Conservation (phyloP, 2,329 filamentous ascomycete species). For the Aspergillus flavus region DNA sequence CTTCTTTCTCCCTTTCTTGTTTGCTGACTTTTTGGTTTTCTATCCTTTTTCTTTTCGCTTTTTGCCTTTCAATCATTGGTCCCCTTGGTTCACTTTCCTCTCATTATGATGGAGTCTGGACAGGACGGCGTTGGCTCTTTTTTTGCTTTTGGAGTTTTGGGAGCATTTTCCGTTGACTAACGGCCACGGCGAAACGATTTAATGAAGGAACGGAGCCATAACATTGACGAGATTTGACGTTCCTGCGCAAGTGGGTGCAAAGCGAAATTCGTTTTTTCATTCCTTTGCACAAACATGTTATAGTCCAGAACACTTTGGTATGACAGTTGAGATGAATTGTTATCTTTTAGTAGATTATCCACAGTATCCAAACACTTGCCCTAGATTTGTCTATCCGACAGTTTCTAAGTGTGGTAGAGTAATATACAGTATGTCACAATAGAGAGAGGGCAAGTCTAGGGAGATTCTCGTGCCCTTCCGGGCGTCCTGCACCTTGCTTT, state of each 20-base stretch:
- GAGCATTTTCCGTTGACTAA: conserved; percentile 22
- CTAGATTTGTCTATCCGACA: neutral
- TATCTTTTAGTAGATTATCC: conserved; percentile 3
- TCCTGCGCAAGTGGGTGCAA: conserved; percentile 15
- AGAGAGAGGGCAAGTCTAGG: neutral
- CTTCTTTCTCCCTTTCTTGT: conserved; percentile 17
- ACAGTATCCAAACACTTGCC: neutral
- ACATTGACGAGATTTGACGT: conserved; percentile 20
- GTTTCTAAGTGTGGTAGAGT: neutral
- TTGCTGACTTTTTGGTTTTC: conserved; percentile 13
- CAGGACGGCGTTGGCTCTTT: conserved; percentile 25
- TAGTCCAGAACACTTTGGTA: conserved; percentile 15
- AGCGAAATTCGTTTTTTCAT: conserved; percentile 12
- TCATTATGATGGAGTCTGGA: conserved; percentile 11
- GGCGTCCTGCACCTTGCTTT: neutral
- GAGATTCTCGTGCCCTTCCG: neutral
- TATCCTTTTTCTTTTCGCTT: neutral
- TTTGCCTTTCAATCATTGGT: neutral
- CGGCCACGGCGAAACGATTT: conserved; percentile 28
- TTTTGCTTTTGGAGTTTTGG: conserved; percentile 22
- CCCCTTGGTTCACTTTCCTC: neutral
- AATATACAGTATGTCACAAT: conserved; percentile 6
- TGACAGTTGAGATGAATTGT: conserved; percentile 19
- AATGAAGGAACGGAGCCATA: conserved; percentile 27
- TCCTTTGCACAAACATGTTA: conserved; percentile 16